A percentile compares a stretch with the other conserved stretches of the same genome.
Evolutionary conservation across 2,329 filamentous ascomycete species (phyloP).

Genomic region (Talaromyces pinophilus): DNA sequence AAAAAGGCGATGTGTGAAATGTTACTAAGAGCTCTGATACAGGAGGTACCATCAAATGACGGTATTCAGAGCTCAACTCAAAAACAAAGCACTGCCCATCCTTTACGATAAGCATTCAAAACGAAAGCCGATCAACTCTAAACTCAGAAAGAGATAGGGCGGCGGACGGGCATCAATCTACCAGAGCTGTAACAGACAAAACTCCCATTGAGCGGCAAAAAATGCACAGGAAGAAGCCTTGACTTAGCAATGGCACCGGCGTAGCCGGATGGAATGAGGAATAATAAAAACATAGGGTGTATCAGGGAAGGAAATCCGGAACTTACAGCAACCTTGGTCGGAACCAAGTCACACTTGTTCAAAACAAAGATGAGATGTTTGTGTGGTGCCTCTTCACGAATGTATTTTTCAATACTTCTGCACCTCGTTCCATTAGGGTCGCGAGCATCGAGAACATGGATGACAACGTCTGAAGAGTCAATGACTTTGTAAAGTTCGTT

Average conservation of each 20-base stretch:
- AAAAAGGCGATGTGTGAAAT: conserved; percentile 75
- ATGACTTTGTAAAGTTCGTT: conserved; percentile 96
- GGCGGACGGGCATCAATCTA: conserved; percentile 80
- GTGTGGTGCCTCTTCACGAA: conserved; percentile 88
- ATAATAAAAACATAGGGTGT: conserved; percentile 18
- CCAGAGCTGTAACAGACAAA: conserved; percentile 98
- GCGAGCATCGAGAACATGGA: conserved; percentile 90
- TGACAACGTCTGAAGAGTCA: conserved; percentile 90
- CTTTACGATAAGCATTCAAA: conserved; percentile 80
- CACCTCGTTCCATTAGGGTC: conserved; percentile 90
- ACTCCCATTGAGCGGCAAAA: conserved; percentile 68
- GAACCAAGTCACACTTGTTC: conserved; percentile 91
- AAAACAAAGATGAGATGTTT: conserved; percentile 90
- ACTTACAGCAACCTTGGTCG: conserved; percentile 94
- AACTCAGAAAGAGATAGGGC: conserved; percentile 63
- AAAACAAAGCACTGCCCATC: conserved; percentile 78
- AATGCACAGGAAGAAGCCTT: conserved; percentile 69
- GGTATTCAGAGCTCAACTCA: conserved; percentile 92
- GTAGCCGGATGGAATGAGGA: conserved; percentile 28
- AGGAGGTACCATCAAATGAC: conserved; percentile 55
- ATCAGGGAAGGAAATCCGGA: not conserved
- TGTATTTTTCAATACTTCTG: conserved; percentile 87
- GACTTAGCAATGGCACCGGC: conserved; percentile 74
- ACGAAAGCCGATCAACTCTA: conserved; percentile 76
- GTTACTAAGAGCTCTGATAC: conserved; percentile 97